phyloP scores from a whole-genome alignment of 306 rosid species.

The Leucaena leucocephala region DNA sequence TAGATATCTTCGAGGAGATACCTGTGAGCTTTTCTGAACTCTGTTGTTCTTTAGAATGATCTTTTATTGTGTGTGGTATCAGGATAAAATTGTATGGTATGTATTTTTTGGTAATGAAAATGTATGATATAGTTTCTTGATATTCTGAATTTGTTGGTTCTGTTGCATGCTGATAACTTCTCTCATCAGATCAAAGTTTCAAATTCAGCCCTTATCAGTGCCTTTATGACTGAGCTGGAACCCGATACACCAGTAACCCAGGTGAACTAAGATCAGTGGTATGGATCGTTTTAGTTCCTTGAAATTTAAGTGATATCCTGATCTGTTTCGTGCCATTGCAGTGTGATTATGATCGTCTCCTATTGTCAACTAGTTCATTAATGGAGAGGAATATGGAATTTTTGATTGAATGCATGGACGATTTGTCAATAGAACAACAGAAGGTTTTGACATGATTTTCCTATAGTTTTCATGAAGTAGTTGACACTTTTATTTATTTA shows the following conservation, averaged over 20 bases:
- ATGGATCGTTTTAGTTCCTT: conserved; percentile 24
- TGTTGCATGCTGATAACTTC: conserved; percentile 23
- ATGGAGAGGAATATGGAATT: conserved; percentile 92
- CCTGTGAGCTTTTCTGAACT: conserved; percentile 63
- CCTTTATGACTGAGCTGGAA: conserved; percentile 94
- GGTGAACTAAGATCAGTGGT: conserved; percentile 50
- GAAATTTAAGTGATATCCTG: conserved; percentile 25
- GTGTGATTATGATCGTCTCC: conserved; percentile 95
- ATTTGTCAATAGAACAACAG: conserved; percentile 88
- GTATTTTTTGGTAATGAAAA: background rate
- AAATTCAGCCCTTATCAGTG: conserved; percentile 95
- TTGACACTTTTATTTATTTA: background rate
- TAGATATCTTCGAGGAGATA: conserved; percentile 95
- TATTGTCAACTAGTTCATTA: conserved; percentile 79
- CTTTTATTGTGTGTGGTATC: background rate
- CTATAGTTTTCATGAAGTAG: conserved; percentile 20
- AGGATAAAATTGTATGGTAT: background rate
- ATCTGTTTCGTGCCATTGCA: conserved; percentile 38
- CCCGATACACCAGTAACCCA: conserved; percentile 84
- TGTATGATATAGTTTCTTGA: conserved; percentile 13
- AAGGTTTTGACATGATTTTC: conserved; percentile 57
- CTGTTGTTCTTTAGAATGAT: conserved; percentile 18
- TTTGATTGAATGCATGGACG: conserved; percentile 97
- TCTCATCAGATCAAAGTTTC: conserved; percentile 82
- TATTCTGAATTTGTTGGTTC: conserved; percentile 14